These are phyloP conservation scores for Crucibulum parvulum DNA, from an alignment of 1,284 basidiomycete genomes.

Conservation along the genomic window DNA sequence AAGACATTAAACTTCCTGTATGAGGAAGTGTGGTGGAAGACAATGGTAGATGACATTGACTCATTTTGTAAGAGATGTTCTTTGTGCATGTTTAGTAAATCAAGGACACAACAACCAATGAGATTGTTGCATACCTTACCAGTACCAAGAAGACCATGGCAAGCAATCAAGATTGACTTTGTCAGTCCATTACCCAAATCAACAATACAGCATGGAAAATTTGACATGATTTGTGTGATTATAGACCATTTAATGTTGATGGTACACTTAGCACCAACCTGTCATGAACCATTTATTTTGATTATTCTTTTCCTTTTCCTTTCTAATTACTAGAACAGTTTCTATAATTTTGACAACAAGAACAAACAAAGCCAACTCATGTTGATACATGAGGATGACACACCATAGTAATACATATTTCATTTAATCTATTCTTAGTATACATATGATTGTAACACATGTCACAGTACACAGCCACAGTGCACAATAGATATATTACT, in stretches of 20 bases:
- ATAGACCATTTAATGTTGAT: slow-evolving; percentile 43
- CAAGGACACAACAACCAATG: slow-evolving; percentile 28
- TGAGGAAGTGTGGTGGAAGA: slow-evolving; percentile 1
- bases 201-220: slow-evolving; percentile 30
- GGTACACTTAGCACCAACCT: slow-evolving; percentile 39
- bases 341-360: no score
- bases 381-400: no score
- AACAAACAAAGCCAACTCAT: no score
- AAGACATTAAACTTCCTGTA: no score
- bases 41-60: slow-evolving; percentile 26
- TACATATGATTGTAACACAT: no score
- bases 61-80: slow-evolving; percentile 31
- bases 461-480: no score
- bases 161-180: slow-evolving; percentile 47
- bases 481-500: no score
- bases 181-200: slow-evolving; percentile 44
- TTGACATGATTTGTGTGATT: slow-evolving; percentile 40
- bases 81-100: slow-evolving; percentile 30
- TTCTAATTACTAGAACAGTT: no score
- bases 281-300: no score
- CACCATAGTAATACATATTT: no score
- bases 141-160: slow-evolving; percentile 37
- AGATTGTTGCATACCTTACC: slow-evolving; percentile 37
- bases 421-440: no score
- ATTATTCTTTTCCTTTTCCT: no score